Conservation (phyloP, 805 yeast species). For the Phaffomyces antillensis region DNA sequence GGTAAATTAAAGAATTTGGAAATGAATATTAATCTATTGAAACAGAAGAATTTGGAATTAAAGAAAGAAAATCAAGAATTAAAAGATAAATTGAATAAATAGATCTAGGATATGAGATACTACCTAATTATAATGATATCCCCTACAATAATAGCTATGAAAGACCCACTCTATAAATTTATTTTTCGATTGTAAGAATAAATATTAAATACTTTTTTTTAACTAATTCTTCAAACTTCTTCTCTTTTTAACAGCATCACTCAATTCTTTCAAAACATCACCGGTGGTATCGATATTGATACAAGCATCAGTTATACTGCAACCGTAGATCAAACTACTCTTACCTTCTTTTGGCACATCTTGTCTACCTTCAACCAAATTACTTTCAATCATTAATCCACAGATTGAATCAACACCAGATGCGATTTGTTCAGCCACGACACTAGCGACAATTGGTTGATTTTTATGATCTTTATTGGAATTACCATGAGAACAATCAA, state of each 20-base stretch:
- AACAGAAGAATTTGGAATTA: slow-evolving; percentile 42
- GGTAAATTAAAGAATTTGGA: slow-evolving; percentile 71
- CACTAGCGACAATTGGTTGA: slow-evolving; percentile 83
- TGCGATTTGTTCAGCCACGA: slow-evolving; percentile 70
- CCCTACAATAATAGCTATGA: no score
- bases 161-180: neutral
- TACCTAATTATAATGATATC: no score
- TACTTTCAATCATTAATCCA: slow-evolving; percentile 96
- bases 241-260: slow-evolving; percentile 76
- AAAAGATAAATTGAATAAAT: neutral
- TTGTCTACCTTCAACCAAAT: slow-evolving; percentile 89
- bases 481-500: slow-evolving; percentile 97
- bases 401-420: slow-evolving; percentile 71
- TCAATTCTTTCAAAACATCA: slow-evolving; percentile 57
- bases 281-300: slow-evolving; percentile 85
- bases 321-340: slow-evolving; percentile 76
- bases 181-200: neutral
- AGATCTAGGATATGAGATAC: neutral
- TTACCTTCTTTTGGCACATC: slow-evolving; percentile 75
- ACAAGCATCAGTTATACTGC: slow-evolving; percentile 97
- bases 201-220: no score
- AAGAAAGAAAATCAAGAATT: slow-evolving; percentile 23
- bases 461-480: slow-evolving; percentile 84
- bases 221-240: slow-evolving; percentile 32
- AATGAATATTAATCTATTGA: slow-evolving; percentile 58